Percentiles rank a stretch among this genome's conserved stretches.
These are phyloP conservation scores for Termitomyces sp. DNA, from an alignment of 768 basidiomycete genomes.

Conservation along the genomic window DNA sequence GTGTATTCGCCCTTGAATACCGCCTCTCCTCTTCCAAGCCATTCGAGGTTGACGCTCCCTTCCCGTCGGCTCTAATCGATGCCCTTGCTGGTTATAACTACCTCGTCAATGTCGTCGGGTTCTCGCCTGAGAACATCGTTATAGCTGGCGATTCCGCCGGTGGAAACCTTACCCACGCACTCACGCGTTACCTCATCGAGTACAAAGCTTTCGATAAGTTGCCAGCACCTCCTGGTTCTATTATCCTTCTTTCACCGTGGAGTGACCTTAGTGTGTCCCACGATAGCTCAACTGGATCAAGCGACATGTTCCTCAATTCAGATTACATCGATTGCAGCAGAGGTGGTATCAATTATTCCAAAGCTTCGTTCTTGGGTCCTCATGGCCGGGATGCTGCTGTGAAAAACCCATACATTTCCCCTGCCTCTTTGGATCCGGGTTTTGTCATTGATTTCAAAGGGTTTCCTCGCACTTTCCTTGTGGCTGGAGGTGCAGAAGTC, in stretches of 20 bases:
- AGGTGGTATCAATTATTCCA: constrained; percentile 22
- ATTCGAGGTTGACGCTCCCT: constrained; percentile 42
- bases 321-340: constrained; percentile 28
- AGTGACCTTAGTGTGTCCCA: constrained; percentile 41
- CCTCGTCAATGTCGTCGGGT: constrained; percentile 52
- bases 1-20: constrained; percentile 65
- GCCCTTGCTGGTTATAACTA: constrained; percentile 70
- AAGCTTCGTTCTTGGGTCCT: constrained; percentile 39
- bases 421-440: constrained; percentile 38
- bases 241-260: constrained; percentile 56
- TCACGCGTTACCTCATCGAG: constrained; percentile 47
- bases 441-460: constrained; percentile 38
- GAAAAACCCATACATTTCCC: constrained; percentile 52
- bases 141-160: constrained; percentile 76
- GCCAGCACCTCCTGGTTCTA: constrained; percentile 39
- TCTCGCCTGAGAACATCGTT: constrained; percentile 55
- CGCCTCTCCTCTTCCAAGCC: constrained; percentile 49
- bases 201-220: constrained; percentile 29
- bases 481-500: constrained; percentile 51
- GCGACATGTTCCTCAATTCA: constrained; percentile 22
- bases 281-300: constrained; percentile 31
- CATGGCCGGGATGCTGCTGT: constrained; percentile 40
- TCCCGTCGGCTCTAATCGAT: constrained; percentile 74
- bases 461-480: constrained; percentile 59
- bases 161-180: constrained; percentile 62